Percentiles rank a stretch among this genome's conserved stretches.
These are phyloP conservation scores for Myxozyma monticola DNA, from an alignment of 805 yeast genomes.

Conservation along the genomic window DNA sequence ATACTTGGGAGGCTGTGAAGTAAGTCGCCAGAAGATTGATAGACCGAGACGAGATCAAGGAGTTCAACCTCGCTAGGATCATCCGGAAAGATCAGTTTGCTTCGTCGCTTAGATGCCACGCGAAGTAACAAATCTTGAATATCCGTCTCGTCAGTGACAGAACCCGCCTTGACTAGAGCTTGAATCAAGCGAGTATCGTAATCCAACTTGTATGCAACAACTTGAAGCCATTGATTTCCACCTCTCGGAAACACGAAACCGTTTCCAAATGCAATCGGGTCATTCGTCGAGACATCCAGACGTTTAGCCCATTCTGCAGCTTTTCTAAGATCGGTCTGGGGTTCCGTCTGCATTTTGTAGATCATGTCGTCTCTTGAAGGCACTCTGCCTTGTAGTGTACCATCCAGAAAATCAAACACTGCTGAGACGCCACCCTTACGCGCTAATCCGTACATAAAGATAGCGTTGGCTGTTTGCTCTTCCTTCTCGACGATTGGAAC, in stretches of 20 bases:
- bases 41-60: constrained; percentile 31
- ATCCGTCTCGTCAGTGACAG: constrained; percentile 34
- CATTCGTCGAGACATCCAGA: constrained; percentile 45
- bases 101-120: constrained; percentile 48
- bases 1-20: constrained; percentile 24
- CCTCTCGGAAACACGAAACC: constrained; percentile 64
- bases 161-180: constrained; percentile 34
- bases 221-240: constrained; percentile 40
- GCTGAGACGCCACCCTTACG: not conserved
- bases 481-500: constrained; percentile 54
- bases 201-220: constrained; percentile 38
- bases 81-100: constrained; percentile 54
- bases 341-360: not conserved
- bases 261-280: constrained; percentile 63
- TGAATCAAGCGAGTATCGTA: constrained; percentile 50
- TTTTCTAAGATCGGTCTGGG: constrained; percentile 16
- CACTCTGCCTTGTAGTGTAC: constrained; percentile 4
- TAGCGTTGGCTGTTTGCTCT: constrained; percentile 15
- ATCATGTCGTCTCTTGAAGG: not conserved
- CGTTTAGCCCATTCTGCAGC: constrained; percentile 37
- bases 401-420: constrained; percentile 1
- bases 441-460: constrained; percentile 24
- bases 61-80: constrained; percentile 40
- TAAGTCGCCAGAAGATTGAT: not conserved
- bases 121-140: constrained; percentile 47